Base-by-base conservation (phyloP, 495 filamentous ascomycete genomes). In the Lophiotrema nucula region DNA sequence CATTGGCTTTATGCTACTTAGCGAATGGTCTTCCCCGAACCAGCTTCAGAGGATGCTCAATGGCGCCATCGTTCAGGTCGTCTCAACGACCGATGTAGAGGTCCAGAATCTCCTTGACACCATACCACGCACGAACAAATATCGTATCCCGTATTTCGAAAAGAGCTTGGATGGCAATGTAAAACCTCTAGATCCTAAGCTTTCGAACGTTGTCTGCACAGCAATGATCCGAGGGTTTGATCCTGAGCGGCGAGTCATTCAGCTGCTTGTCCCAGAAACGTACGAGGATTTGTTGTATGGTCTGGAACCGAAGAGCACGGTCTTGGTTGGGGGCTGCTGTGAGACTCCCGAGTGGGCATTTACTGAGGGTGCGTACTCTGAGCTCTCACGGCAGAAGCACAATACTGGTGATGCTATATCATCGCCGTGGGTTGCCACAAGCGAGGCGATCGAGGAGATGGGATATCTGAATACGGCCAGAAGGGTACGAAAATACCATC, bases 261-360 rank as follows among this genome's bases (percentile, higher is more conserved):
- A 61, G 27, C 12, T 66, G 16, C 43, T 66, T 2, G 38, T 66
- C 15, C 63, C 63, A 0, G 24, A 39, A 13, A 46, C 53, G 16
- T 47, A 55, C 37, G 58, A 54, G 18, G 23, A 19, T 11, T 19
- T 56, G 2, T 15, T 62, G 21, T 26, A 54, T 12, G 37, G 21
- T n/a, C 35, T 62, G n/a, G 23, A 53, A 5, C 48, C 58, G 1
- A 13, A 58, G 44, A 58, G 50, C 47, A 62, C 53, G 1, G 48
- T 66, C 4, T 38, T 66, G 38, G 63, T 66, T 0, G 35, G 39
- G 8, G 63, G 63, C 5, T 57, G 53, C 23, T 58, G 58, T 25
- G 63, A 66, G 1, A 22, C 11, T n/a, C 63, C 63, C 2, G 52
- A 49, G 31, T 66, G 63, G 63, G 57, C 63, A 22, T 66, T 54